Evolutionary conservation across 2,329 filamentous ascomycete species (phyloP), one percentile per base, ranked within the genome.

Genomic region (Aquanectria penicillioides): DNA sequence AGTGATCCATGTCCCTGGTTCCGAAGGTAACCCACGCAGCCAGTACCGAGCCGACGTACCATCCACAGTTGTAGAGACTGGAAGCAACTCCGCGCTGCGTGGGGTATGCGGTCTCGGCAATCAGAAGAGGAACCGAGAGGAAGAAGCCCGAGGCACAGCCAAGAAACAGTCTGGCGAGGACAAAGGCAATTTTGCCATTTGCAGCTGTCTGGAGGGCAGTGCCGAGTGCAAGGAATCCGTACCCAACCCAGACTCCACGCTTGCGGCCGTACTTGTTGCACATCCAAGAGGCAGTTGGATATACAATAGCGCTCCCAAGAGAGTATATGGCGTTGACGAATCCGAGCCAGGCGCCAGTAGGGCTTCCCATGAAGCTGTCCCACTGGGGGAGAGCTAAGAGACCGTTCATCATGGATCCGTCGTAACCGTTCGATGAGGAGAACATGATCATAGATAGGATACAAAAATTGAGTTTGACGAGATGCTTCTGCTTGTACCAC

Each of bases 11-110:
- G 22, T 67, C 54, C 5, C 68, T 62, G 1, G 71, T 74, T 7
- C 69, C 72, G 28, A 66, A 73, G 0, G 68, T 72, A 1, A 62
- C 57, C 66, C 71, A 73, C 1, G 68, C 69, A 1, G 73, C 72
- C 2, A 71, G 34, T 13, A 73, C 70, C 2, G 71, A 66, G 2
- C 74, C 74, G 20, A 83, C 70, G 58, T 81, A 83, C 72, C 80
- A 83, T 3, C 25, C 62, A 7, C 47, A 57, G 31, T 61, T 60
- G 33, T 57, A 61, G 3, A 74, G 62, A 29, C 67, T 64, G 5
- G 70, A 70, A 7, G 69, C 43, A 12, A 69, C 67, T 3, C 66
- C 69, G n/a, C 73, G 67, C 37, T 75, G 70, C 1, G 69, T 67
- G 2, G 73, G 72, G 40, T 73, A 71, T 2, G 73, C 71, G 9